phyloP scores from a whole-genome alignment of 2,329 filamentous ascomycete species.

The Paraphoma chrysanthemicola region DNA sequence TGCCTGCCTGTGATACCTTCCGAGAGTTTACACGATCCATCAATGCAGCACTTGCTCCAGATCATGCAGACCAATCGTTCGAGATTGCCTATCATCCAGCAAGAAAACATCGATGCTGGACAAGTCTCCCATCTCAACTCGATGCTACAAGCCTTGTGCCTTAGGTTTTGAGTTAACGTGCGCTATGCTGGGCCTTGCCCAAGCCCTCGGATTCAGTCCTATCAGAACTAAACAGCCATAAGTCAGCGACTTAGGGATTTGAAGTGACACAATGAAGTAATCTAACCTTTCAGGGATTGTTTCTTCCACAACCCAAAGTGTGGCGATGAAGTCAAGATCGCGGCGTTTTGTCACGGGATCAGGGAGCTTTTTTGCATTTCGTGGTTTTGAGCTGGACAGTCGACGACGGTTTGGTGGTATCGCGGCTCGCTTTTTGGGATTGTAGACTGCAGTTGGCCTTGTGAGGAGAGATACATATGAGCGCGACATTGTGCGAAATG shows the following conservation, averaged over 20 bases:
- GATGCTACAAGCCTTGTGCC: no score
- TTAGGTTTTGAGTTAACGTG: no score
- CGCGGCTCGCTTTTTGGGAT: background rate
- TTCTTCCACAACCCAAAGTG: conserved; percentile 6
- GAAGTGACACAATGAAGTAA: background rate
- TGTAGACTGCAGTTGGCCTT: background rate
- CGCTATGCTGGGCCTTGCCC: no score
- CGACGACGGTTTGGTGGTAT: background rate
- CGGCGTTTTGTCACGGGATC: background rate
- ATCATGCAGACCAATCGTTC: background rate
- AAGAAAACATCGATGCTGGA: no score
- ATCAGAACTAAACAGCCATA: background rate
- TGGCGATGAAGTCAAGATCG: conserved; percentile 9
- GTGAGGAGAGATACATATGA: background rate
- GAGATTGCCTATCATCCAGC: no score
- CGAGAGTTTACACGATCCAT: background rate
- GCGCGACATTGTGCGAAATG: background rate
- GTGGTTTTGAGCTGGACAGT: background rate
- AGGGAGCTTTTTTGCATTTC: background rate
- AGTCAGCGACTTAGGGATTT: background rate
- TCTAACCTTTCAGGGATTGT: background rate
- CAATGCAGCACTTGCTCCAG: conserved; percentile 3
- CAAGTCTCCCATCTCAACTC: no score
- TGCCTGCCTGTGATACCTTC: background rate
- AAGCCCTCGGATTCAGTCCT: background rate